A percentile compares a stretch with the other conserved stretches of the same genome.
phyloP scores from a whole-genome alignment of 257 asterid genomes.

The Paraleonurus japonicus region DNA sequence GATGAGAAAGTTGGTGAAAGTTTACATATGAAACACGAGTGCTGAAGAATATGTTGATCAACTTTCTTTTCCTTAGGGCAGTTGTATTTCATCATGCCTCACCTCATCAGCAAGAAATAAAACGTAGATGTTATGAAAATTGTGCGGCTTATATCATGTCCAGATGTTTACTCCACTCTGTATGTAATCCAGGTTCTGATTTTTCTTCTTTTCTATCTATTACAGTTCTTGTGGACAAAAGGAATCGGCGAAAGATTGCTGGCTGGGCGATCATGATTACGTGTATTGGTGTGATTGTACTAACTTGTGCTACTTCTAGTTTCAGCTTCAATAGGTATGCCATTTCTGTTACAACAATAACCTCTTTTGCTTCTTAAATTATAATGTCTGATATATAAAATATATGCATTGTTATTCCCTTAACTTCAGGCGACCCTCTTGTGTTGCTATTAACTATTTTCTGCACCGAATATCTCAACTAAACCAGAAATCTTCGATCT shows the following conservation, averaged over 20 bases:
- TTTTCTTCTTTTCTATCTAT: not conserved
- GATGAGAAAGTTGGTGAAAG: not conserved
- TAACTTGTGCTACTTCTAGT: constrained; percentile 74
- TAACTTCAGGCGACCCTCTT: not conserved
- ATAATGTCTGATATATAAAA: not conserved
- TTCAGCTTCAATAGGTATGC: constrained; percentile 56
- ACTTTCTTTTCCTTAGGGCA: not conserved
- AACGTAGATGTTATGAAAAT: not conserved
- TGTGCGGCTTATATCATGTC: not conserved
- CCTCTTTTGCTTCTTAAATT: not conserved
- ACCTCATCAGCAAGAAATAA: not conserved
- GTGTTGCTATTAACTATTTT: not conserved
- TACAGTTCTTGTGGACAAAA: constrained; percentile 51
- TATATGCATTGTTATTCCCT: not conserved
- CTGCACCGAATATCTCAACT: constrained; percentile 16
- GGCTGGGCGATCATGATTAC: constrained; percentile 79
- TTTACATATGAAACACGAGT: not conserved
- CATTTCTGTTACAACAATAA: not conserved
- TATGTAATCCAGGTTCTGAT: constrained; percentile 8
- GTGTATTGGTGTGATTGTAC: constrained; percentile 64
- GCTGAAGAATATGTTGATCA: not conserved
- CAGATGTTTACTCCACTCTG: not conserved
- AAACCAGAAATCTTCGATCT: constrained; percentile 59
- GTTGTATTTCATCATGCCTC: not conserved
- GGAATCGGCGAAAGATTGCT: constrained; percentile 68